Base-by-base conservation (phyloP, 1,284 basidiomycete genomes). In the Pseudozyma tsukubaensis region DNA sequence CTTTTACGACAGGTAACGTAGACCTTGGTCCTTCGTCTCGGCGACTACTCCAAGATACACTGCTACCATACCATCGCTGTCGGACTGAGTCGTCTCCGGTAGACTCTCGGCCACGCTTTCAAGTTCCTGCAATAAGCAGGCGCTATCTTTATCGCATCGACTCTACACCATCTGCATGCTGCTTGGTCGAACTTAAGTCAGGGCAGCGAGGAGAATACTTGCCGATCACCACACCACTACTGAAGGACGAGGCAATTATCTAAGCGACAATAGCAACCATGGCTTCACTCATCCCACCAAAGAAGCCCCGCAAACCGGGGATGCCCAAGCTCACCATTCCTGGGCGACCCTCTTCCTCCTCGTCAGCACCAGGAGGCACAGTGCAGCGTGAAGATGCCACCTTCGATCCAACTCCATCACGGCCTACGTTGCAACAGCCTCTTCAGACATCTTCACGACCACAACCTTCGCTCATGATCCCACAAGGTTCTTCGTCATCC, bases 271-370 rank as follows among this genome's bases (percentile, higher is more conserved):
- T 10, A 8, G 55, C 52, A 50, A 50, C 3, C 42, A 80, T 78
- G 76, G 69, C 74, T 21, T 83, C 80, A 19, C 57, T 83, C 34
- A 83, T 84, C 40, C 82, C 82, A 2, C 82, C 82, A 19, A 79
- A 77, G 59, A 66, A 77, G 50, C 75, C 75, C 13, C 70, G 71
- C 56, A 68, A 76, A 63, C 66, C 67, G 29, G 80, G 78, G n/a
- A 72, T 80, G 76, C 82, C 82, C n/a, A 83, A 83, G 57, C 76
- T 83, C 18, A 55, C 67, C 35, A 74, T 82, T 29, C 77, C 79
- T 1, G 53, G 60, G 1, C 35, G 68, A 18, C 72, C 71, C 12
- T 50, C 74, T 10, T 63, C 74, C 0, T 69, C 74, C 7, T 72
- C 70, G 16, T 67, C 65, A 12, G 59, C 70, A n/a, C 62, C 70